Percentiles rank a stretch among this genome's conserved stretches.
These are phyloP conservation scores for Hyaloscypha finlandica DNA, from an alignment of 495 filamentous ascomycete genomes.

Conservation along the genomic window DNA sequence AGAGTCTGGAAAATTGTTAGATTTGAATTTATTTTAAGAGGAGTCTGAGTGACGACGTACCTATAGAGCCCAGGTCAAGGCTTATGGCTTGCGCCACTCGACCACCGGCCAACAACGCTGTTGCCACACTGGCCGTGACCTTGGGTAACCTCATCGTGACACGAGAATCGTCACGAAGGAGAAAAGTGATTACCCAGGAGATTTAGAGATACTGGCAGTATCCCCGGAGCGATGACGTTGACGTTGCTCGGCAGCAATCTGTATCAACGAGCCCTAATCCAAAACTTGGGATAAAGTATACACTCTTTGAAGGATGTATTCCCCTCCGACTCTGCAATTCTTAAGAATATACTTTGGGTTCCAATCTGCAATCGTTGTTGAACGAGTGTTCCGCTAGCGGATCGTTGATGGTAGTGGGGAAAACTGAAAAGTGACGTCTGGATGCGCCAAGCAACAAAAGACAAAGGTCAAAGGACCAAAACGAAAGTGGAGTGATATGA, in stretches of 20 bases:
- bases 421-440: background rate
- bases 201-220: background rate
- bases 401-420: background rate
- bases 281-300: background rate
- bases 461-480: background rate
- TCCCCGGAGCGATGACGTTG: background rate
- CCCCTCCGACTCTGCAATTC: background rate
- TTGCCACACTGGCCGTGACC: slow-evolving; percentile 8
- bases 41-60: slow-evolving; percentile 11
- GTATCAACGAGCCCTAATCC: background rate
- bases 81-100: slow-evolving; percentile 23
- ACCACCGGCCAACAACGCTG: slow-evolving; percentile 12
- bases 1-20: slow-evolving; percentile 44
- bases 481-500: background rate
- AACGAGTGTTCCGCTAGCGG: background rate
- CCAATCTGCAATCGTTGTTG: background rate
- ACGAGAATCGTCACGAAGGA: background rate
- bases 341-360: background rate
- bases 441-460: background rate
- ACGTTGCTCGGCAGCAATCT: background rate
- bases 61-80: slow-evolving; percentile 28
- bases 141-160: slow-evolving; percentile 22
- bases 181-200: background rate
- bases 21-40: background rate
- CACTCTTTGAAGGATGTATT: background rate